Evolutionary conservation across 2,329 filamentous ascomycete species (phyloP), one percentile per base, ranked within the genome.

Genomic region (Pseudofabraea citricarpa): DNA sequence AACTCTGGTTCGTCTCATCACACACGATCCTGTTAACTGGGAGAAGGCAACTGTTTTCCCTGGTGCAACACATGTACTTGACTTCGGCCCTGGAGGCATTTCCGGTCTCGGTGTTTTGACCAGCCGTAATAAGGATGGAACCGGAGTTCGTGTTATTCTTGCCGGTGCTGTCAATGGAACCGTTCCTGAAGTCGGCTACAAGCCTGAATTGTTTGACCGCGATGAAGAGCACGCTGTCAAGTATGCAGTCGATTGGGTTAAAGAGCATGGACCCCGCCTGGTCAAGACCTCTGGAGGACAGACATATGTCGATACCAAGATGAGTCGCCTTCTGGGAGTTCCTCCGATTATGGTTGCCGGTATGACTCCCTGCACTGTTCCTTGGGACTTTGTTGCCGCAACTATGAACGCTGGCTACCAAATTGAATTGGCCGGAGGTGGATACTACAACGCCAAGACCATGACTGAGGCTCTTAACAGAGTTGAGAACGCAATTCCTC

Each of bases 81-180:
- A 98, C 69, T 97, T 98, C 57, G 93, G 94, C 36, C 93, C 93
- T 18, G 93, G 93, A 59, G 94, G 93, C 50, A 93, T 97, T 52
- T 98, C 93, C 19, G 94, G 94, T 52, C 83, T 98, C 18, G 94
- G 93, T 60, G 87, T 95, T 36, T 74, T 98, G 51, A 98, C 93
- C 45, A 97, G 95, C 75, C 88, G 93, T 58, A 98, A 97, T 77
- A 98, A 98, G 74, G 94, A 98, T 65, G 93, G 93, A 51, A 97
- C 90, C 45, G 93, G 93, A 58, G 93, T 98, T 26, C 89, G 91
- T 48, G 90, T 98, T 53, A 95, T 98, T 53, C 77, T 98, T 46
- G 93, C 90, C 33, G 93, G 94, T 51, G 79, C 89, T n/a, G 85
- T 98, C 57, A 87, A 91, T 58, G 91, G 91, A 40, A 90, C 90